Evolutionary conservation across 179 eudicot genomes (phyloP).

Genomic region (Dionaea muscipula): DNA sequence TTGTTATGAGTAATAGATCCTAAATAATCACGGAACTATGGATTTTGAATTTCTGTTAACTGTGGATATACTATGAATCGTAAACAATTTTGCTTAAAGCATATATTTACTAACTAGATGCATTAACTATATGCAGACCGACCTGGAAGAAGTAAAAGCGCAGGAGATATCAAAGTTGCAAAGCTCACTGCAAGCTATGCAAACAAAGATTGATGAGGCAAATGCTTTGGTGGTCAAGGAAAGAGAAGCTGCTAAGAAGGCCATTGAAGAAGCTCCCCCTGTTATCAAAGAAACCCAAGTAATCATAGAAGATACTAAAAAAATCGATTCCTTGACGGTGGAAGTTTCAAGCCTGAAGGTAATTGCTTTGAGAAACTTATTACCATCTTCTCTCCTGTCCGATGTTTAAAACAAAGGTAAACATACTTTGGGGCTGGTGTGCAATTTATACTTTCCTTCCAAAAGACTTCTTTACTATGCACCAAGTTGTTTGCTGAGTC

Average conservation of each 20-base stretch:
- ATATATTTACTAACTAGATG: conserved; percentile 2
- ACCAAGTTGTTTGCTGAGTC: no score
- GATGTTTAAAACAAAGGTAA: no score
- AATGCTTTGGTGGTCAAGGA: conserved; percentile 62
- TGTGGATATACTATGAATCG: conserved; percentile 1
- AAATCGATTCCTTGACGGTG: conserved; percentile 45
- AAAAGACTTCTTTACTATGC: no score
- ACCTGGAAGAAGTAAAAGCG: conserved; percentile 76
- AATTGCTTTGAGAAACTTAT: conserved; percentile 4
- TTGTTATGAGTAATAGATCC: no score
- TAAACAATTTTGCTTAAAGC: background rate
- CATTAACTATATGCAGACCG: conserved; percentile 45
- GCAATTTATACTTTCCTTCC: no score
- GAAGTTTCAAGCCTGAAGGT: conserved; percentile 68
- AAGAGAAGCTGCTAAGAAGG: conserved; percentile 65
- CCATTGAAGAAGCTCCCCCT: conserved; percentile 85
- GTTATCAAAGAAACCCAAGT: conserved; percentile 77
- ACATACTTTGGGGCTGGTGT: no score
- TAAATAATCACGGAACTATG: conserved; percentile 3
- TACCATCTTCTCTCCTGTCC: background rate
- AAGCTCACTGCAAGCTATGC: conserved; percentile 51
- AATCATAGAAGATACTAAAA: conserved; percentile 72
- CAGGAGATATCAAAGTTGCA: conserved; percentile 66
- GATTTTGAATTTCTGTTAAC: conserved; percentile 1
- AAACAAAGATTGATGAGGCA: conserved; percentile 51